Conservation (phyloP, 257 asterid species). For the Parsonsia alboflavescens region DNA sequence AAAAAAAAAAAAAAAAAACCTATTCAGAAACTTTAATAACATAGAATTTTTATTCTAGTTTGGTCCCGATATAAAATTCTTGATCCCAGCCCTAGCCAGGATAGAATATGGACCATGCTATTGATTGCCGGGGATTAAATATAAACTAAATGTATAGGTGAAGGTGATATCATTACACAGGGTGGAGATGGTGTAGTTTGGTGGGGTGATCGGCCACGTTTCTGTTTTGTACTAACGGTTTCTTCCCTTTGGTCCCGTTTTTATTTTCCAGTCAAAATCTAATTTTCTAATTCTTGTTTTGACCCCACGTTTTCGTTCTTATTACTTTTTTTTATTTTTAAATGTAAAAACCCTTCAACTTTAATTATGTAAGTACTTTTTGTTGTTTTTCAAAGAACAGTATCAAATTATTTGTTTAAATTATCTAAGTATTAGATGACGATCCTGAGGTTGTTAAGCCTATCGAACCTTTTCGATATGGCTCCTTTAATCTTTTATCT, state of each 20-base stretch:
- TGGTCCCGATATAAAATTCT: too few species aligned
- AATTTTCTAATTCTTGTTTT: not conserved
- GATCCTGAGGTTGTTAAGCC: not conserved
- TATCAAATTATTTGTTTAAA: not conserved
- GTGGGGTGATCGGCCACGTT: conserved; percentile 24
- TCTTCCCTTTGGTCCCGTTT: conserved; percentile 10
- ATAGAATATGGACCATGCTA: not conserved
- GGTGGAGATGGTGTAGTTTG: conserved; percentile 28
- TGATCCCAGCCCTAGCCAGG: not conserved
- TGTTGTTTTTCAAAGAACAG: not conserved
- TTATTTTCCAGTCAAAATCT: not conserved
- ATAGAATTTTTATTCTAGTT: too few species aligned
- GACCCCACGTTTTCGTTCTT: conserved; percentile 2
- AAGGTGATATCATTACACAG: conserved; percentile 18
- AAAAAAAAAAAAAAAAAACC: too few species aligned
- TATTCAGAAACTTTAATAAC: too few species aligned
- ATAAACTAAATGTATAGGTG: not conserved
- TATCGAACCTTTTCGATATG: not conserved
- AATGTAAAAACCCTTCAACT: not conserved
- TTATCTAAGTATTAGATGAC: not conserved
- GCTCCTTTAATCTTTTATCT: not conserved
- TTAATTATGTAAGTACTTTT: not conserved
- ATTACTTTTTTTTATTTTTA: not conserved
- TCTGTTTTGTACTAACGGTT: conserved; percentile 52
- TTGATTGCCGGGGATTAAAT: not conserved